These are phyloP conservation scores for Silene coronaria DNA, from an alignment of 179 eudicot genomes.

Conservation along the genomic window DNA sequence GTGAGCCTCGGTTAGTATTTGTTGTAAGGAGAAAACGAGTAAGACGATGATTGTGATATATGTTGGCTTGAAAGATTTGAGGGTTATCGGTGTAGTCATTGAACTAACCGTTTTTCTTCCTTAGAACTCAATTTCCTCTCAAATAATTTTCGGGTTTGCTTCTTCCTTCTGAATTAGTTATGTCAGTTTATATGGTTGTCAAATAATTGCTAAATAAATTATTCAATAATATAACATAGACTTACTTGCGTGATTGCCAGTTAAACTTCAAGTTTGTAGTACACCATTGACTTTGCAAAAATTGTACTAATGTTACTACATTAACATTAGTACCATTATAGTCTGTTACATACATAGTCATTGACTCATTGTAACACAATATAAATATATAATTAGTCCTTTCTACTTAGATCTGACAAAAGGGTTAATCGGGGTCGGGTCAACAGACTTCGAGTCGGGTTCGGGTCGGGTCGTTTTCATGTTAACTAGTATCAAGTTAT, in stretches of 20 bases:
- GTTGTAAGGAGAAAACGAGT: conserved; percentile 34
- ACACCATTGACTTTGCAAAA: conserved; percentile 39
- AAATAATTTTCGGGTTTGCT: not conserved
- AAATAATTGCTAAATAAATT: not conserved
- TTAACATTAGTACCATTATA: no score
- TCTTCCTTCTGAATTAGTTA: not conserved
- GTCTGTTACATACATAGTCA: not conserved
- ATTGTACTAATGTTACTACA: no score
- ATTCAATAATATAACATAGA: conserved; percentile 1
- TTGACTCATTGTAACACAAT: no score
- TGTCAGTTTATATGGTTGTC: conserved; percentile 11
- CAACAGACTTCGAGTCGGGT: no score
- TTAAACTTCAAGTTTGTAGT: conserved; percentile 26
- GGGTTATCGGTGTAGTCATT: conserved; percentile 30
- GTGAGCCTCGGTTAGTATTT: conserved; percentile 33
- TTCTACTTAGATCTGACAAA: no score
- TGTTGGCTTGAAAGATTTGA: conserved; percentile 36
- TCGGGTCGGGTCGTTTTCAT: no score
- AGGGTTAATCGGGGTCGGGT: no score
- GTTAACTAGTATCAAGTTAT: no score
- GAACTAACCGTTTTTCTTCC: not conserved
- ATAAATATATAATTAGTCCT: no score
- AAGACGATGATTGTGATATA: conserved; percentile 10
- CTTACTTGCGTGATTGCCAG: conserved; percentile 17
- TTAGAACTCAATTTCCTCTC: not conserved